Evolutionary conservation across 2,329 filamentous ascomycete species (phyloP).

Genomic region (Xylariaceae sp.): DNA sequence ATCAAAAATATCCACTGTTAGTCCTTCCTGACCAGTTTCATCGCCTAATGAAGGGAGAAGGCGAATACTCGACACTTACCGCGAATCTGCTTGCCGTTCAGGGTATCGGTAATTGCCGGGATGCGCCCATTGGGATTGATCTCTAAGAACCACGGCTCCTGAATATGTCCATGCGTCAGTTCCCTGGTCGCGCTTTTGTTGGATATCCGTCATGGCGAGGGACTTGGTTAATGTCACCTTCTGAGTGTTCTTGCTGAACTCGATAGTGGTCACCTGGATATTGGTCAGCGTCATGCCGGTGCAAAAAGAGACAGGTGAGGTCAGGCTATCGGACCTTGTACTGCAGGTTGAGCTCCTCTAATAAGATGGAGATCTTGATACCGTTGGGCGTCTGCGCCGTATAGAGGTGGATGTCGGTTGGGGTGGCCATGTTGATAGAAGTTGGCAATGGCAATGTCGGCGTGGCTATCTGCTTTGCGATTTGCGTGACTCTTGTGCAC

Average conservation of each 20-base stretch:
- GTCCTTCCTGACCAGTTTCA: no score
- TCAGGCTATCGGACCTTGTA: slow-evolving; percentile 54
- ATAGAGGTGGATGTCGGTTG: slow-evolving; percentile 71
- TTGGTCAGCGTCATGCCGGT: slow-evolving; percentile 4
- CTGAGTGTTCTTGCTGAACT: slow-evolving; percentile 70
- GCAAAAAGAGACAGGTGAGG: background rate
- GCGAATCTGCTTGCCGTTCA: slow-evolving; percentile 66
- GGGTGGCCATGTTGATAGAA: slow-evolving; percentile 36
- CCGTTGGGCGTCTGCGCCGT: slow-evolving; percentile 82
- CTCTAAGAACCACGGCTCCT: slow-evolving; percentile 74
- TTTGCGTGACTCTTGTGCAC: slow-evolving; percentile 17
- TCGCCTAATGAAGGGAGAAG: background rate
- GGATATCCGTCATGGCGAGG: no score
- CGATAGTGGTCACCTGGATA: slow-evolving; percentile 51
- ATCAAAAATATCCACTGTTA: background rate
- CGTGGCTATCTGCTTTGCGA: slow-evolving; percentile 14
- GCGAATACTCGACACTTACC: slow-evolving; percentile 10
- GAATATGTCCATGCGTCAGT: background rate
- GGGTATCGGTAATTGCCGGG: slow-evolving; percentile 76
- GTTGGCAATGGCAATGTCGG: no score
- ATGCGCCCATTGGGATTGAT: slow-evolving; percentile 95
- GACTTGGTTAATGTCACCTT: slow-evolving; percentile 50
- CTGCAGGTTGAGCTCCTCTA: slow-evolving; percentile 79
- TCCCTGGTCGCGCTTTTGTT: no score
- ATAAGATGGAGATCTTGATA: slow-evolving; percentile 79